phyloP scores from a whole-genome alignment of 345 rosid genomes.

The Linum trigynum region DNA sequence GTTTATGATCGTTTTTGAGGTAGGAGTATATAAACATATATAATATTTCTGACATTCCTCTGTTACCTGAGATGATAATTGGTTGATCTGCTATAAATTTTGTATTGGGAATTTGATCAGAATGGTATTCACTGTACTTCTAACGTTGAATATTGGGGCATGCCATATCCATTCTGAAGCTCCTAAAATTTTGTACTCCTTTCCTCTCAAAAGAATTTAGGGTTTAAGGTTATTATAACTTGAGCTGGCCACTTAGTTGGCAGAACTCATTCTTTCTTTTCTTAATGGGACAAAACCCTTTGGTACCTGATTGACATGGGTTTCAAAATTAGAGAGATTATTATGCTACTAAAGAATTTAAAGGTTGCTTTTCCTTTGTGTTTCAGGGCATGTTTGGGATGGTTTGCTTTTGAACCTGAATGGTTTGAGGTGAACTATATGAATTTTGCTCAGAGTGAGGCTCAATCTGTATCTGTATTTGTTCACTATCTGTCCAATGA shows the following conservation, averaged over 20 bases:
- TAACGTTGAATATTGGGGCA: no score
- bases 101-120: no score
- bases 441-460: conserved; percentile 75
- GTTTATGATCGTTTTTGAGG: no score
- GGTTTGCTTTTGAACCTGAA: conserved; percentile 97
- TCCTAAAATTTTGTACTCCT: no score
- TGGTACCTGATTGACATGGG: neutral
- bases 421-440: conserved; percentile 62
- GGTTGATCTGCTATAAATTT: no score
- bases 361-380: conserved; percentile 21
- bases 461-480: conserved; percentile 72
- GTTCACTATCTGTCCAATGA: conserved; percentile 72
- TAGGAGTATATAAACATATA: no score
- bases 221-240: no score
- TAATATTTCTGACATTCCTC: no score
- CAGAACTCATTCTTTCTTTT: neutral
- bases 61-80: no score
- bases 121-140: no score
- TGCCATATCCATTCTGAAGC: no score
- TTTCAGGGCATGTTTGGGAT: conserved; percentile 79
- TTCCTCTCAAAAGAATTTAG: no score
- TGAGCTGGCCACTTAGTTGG: neutral
- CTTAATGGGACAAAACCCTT: neutral
- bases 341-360: conserved; percentile 11
- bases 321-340: neutral